Conservation (phyloP, 306 rosid genomes). For the Lupinus albus region DNA sequence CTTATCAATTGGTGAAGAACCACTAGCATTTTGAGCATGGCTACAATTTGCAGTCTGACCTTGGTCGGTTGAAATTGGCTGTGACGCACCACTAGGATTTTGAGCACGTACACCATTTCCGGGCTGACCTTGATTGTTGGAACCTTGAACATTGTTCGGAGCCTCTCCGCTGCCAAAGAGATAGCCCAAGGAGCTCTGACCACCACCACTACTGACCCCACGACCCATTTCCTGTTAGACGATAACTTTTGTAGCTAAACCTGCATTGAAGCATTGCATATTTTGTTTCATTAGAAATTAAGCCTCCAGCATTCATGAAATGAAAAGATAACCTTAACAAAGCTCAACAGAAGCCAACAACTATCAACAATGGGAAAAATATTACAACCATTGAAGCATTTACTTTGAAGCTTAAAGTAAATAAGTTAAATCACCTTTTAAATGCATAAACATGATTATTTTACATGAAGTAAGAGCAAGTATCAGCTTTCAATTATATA, state of each 20-base stretch:
- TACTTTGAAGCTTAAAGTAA: background rate
- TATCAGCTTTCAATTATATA: constrained; percentile 11
- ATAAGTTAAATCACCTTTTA: background rate
- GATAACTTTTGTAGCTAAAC: constrained; percentile 31
- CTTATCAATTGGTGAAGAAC: constrained; percentile 52
- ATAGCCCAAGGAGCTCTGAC: constrained; percentile 83
- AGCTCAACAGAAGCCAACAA: constrained; percentile 13
- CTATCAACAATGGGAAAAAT: background rate
- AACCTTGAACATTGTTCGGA: constrained; percentile 38
- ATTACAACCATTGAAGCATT: constrained; percentile 9
- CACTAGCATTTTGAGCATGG: constrained; percentile 39
- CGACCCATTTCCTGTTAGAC: constrained; percentile 62
- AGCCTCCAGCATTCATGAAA: background rate
- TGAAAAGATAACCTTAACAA: constrained; percentile 7
- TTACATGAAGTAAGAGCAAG: background rate
- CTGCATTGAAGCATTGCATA: constrained; percentile 37
- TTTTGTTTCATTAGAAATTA: constrained; percentile 12
- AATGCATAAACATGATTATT: constrained; percentile 12
- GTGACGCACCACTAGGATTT: constrained; percentile 1
- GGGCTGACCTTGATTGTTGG: constrained; percentile 41
- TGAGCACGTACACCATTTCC: constrained; percentile 31
- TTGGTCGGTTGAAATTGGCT: constrained; percentile 33
- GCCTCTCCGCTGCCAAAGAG: constrained; percentile 75
- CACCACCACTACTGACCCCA: constrained; percentile 83
- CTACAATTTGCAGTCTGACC: constrained; percentile 38